These are phyloP conservation scores for Cladophialophora bantiana DNA, from an alignment of 2,329 filamentous ascomycete genomes.

Conservation along the genomic window DNA sequence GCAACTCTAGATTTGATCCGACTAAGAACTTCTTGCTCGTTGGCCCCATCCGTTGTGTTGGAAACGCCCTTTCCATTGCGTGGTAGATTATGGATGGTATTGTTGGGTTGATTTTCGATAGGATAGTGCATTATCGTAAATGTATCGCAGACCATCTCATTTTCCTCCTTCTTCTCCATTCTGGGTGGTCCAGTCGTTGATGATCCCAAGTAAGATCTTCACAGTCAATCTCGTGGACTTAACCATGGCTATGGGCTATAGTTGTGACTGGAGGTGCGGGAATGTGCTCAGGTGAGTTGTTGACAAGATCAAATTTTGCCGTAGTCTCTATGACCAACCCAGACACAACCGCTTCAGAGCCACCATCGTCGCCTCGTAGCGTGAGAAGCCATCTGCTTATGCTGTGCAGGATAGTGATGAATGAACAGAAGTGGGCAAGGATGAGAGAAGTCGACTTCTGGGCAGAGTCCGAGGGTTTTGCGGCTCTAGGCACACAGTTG, in stretches of 20 bases:
- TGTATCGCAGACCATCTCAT: background rate
- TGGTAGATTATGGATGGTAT: background rate
- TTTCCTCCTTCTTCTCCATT: background rate
- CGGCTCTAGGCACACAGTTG: background rate
- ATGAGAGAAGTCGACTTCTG: background rate
- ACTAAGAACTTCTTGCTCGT: background rate
- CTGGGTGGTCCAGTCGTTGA: background rate
- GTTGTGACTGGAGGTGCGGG: background rate
- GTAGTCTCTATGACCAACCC: background rate
- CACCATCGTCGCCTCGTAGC: background rate
- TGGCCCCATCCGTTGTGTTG: background rate
- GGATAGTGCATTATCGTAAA: background rate
- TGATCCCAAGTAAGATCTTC: background rate
- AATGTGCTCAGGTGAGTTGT: background rate
- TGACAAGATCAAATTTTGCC: background rate
- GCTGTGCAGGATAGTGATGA: background rate
- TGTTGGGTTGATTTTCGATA: background rate
- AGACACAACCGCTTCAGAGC: background rate
- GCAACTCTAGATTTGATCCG: background rate
- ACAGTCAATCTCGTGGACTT: background rate
- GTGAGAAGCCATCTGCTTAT: background rate
- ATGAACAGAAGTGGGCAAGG: background rate
- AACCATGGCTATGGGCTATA: background rate
- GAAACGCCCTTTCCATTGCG: background rate
- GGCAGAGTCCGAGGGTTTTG: background rate